Evolutionary conservation across 495 filamentous ascomycete species (phyloP).

Genomic region (Penicillium nucicola): DNA sequence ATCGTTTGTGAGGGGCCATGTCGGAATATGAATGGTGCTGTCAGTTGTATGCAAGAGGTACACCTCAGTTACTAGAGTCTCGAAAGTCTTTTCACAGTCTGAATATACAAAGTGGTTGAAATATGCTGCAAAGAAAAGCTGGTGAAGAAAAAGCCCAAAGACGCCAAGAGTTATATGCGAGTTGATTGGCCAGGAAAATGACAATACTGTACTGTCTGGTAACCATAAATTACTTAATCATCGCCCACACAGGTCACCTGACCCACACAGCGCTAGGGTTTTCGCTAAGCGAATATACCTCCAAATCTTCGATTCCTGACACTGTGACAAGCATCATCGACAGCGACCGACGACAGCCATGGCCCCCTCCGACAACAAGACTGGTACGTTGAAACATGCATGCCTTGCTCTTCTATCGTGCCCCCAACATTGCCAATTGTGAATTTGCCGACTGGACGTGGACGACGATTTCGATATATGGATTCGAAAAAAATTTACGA

Average conservation of each 20-base stretch:
- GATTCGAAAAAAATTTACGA: conserved; percentile 7
- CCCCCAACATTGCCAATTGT: conserved; percentile 14
- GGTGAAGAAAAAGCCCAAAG: conserved; percentile 5
- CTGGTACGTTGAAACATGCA: conserved; percentile 53
- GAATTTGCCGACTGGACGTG: conserved; percentile 32
- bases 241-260: conserved; percentile 34
- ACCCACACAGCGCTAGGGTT: conserved; percentile 50
- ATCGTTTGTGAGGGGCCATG: conserved; percentile 26
- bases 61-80: no score
- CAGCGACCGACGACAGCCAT: conserved; percentile 57
- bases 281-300: conserved; percentile 45
- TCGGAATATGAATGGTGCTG: background rate
- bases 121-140: background rate
- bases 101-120: background rate
- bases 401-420: conserved; percentile 9
- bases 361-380: conserved; percentile 69
- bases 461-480: conserved; percentile 2
- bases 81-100: background rate
- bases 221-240: conserved; percentile 15
- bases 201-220: background rate
- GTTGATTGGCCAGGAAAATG: background rate
- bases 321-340: conserved; percentile 48
- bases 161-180: conserved; percentile 1
- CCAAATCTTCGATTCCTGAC: conserved; percentile 41
- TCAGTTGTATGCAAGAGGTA: background rate